These are phyloP conservation scores for Lyophyllum atratum DNA, from an alignment of 768 basidiomycete genomes.

Conservation along the genomic window DNA sequence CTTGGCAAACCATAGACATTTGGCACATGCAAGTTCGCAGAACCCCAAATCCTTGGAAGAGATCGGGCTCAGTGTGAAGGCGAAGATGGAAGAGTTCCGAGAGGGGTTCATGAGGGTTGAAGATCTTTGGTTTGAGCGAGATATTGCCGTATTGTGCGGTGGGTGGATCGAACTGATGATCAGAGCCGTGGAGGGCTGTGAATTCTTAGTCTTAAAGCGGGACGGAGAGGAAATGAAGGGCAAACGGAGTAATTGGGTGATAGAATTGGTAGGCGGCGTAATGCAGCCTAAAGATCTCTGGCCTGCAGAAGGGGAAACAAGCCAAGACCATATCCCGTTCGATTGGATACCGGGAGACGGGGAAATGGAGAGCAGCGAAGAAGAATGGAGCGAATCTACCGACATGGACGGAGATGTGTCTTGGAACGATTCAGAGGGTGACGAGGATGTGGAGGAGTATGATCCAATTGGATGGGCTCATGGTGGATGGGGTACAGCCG, in stretches of 20 bases:
- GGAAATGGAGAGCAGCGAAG: slow-evolving; percentile 26
- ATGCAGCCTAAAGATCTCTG: slow-evolving; percentile 28
- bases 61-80: slow-evolving; percentile 51
- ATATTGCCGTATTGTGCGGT: slow-evolving; percentile 51
- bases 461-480: slow-evolving; percentile 20
- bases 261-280: slow-evolving; percentile 46
- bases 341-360: slow-evolving; percentile 47
- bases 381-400: slow-evolving; percentile 31
- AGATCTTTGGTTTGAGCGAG: slow-evolving; percentile 51
- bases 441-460: slow-evolving; percentile 23
- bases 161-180: slow-evolving; percentile 62
- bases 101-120: slow-evolving; percentile 50
- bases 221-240: slow-evolving; percentile 33
- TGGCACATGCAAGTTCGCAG: slow-evolving; percentile 48
- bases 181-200: slow-evolving; percentile 44
- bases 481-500: slow-evolving; percentile 6
- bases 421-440: slow-evolving; percentile 40
- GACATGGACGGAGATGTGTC: slow-evolving; percentile 45
- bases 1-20: slow-evolving; percentile 48
- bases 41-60: slow-evolving; percentile 42
- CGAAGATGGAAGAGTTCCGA: slow-evolving; percentile 55
- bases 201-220: slow-evolving; percentile 39
- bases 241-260: slow-evolving; percentile 39
- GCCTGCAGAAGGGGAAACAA: slow-evolving; percentile 32
- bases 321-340: slow-evolving; percentile 41